A percentile compares a stretch with the other conserved stretches of the same genome.
Evolutionary conservation across 768 basidiomycete genomes (phyloP).

Genomic region (Auriculariales sp.): DNA sequence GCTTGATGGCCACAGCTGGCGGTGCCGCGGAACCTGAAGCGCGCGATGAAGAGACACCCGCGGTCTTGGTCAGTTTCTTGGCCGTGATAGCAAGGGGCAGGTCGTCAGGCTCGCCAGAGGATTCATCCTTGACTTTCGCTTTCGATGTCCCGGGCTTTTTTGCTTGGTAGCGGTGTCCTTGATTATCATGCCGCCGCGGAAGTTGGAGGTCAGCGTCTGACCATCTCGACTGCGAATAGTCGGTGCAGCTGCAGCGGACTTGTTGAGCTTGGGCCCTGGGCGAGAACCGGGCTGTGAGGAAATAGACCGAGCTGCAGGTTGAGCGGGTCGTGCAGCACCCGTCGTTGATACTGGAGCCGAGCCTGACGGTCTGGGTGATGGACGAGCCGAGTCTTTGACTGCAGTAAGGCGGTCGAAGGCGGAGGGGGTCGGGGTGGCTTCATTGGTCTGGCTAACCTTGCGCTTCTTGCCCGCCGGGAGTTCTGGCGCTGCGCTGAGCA

Average conservation of each 20-base stretch:
- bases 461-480: slow-evolving; percentile 21
- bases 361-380: slow-evolving; percentile 7
- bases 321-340: too few relatives aligned
- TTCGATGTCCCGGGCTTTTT: not conserved
- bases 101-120: not conserved
- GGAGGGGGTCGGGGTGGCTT: slow-evolving; percentile 7
- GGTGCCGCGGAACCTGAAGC: slow-evolving; percentile 37
- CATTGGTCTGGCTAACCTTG: slow-evolving; percentile 13
- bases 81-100: not conserved
- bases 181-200: not conserved
- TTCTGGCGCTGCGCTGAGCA: slow-evolving; percentile 23
- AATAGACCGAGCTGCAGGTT: slow-evolving; percentile 9
- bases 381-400: slow-evolving; percentile 18
- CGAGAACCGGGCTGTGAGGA: slow-evolving; percentile 4
- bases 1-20: slow-evolving; percentile 23
- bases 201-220: not conserved
- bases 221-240: not conserved
- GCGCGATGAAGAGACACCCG: not conserved
- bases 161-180: too few relatives aligned
- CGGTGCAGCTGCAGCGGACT: not conserved
- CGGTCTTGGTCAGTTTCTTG: not conserved
- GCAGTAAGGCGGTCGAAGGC: slow-evolving; percentile 10
- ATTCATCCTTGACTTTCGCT: not conserved
- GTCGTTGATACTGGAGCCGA: slow-evolving; percentile 16
- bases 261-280: not conserved